Conservation (phyloP, 2,329 filamentous ascomycete genomes). For the Sporothrix brasiliensis region DNA sequence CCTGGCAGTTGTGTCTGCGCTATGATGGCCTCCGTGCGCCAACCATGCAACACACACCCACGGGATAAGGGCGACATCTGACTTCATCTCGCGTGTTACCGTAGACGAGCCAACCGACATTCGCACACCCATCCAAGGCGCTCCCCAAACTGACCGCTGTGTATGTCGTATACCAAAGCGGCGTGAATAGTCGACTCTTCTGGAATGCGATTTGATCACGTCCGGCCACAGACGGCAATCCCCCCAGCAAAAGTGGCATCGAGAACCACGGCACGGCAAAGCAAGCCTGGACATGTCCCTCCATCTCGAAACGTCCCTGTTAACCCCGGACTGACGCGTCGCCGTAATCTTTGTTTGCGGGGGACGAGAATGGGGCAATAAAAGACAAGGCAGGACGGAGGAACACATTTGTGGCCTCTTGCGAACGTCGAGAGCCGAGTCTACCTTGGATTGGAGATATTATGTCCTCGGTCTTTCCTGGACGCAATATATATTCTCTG, state of each 20-base stretch:
- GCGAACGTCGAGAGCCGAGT: background rate
- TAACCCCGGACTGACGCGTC: background rate
- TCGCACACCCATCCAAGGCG: too few species aligned
- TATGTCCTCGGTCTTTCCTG: background rate
- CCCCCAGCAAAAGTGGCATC: background rate
- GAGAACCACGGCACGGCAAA: slow-evolving; percentile 5
- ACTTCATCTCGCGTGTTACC: too few species aligned
- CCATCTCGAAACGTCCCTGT: background rate
- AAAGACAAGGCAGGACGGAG: background rate
- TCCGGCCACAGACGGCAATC: background rate
- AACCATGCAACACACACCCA: background rate
- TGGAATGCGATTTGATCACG: background rate
- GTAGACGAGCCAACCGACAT: too few species aligned
- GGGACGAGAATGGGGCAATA: slow-evolving; percentile 4
- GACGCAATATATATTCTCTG: background rate
- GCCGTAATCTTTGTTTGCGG: background rate
- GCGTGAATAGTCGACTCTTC: background rate
- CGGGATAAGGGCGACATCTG: background rate
- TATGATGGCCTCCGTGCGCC: slow-evolving; percentile 26
- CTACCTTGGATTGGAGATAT: background rate
- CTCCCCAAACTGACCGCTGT: background rate
- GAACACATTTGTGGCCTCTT: background rate
- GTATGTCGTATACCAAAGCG: background rate
- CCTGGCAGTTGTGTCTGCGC: background rate
- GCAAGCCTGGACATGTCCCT: background rate